Conservation (phyloP, 495 filamentous ascomycete genomes). For the Penicillium crystallinum region DNA sequence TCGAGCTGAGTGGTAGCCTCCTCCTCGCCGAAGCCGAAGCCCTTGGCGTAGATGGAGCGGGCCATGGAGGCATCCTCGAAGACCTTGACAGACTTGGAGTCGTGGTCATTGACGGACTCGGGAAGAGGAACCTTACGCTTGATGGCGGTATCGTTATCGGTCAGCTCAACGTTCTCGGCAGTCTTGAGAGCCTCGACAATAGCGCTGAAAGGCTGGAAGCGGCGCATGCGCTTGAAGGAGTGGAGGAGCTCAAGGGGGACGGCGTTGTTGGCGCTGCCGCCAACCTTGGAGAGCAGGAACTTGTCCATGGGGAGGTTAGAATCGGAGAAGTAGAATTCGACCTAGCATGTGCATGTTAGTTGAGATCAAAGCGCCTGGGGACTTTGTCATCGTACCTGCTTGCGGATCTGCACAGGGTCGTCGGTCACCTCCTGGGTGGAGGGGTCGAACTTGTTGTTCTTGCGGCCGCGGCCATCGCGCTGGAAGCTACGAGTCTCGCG, state of each 20-base stretch:
- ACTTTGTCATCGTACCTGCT: constrained; percentile 50
- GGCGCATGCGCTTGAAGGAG: constrained; percentile 89
- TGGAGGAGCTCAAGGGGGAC: constrained; percentile 69
- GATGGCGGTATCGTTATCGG: constrained; percentile 61
- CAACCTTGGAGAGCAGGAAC: constrained; percentile 71
- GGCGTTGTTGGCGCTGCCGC: constrained; percentile 71
- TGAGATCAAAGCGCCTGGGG: neutral
- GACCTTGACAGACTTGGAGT: constrained; percentile 43
- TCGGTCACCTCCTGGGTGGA: constrained; percentile 56
- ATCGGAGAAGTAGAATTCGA: constrained; percentile 97
- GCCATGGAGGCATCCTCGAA: constrained; percentile 56
- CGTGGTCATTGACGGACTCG: constrained; percentile 38
- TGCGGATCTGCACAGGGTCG: constrained; percentile 72
- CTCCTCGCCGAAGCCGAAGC: constrained; percentile 89
- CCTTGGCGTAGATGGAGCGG: constrained; percentile 72
- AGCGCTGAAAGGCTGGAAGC: constrained; percentile 76
- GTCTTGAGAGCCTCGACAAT: constrained; percentile 77
- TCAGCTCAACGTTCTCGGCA: constrained; percentile 63
- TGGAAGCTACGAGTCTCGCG: constrained; percentile 14
- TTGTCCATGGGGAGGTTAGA: constrained; percentile 85
- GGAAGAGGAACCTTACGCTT: constrained; percentile 67
- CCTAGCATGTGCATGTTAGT: constrained; percentile 44
- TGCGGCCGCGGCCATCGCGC: constrained; percentile 14
- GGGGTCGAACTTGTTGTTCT: constrained; percentile 62
- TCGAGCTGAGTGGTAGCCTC: constrained; percentile 75